Base-by-base conservation (phyloP, 805 yeast species). In the Pichia pseudocactophila region DNA sequence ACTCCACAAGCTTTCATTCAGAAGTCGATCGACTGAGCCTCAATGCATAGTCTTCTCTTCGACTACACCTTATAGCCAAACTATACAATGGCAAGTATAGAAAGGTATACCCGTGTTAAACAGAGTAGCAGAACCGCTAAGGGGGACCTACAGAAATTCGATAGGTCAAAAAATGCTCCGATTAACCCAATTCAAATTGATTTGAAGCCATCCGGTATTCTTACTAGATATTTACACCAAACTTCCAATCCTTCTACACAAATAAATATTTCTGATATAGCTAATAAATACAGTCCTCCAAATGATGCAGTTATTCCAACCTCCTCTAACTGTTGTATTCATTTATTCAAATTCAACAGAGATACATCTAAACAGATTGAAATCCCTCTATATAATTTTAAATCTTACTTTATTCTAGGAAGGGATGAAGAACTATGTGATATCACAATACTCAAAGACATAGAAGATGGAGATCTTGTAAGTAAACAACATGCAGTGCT, bases 401-500 rank as follows among this genome's bases (percentile, higher is more conserved):
- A 54, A 32, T 59, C 64, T 1, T 58, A 41, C 33, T 53, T 53
- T 30, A 37, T 49, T 2, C 32, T 60, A n/a, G 64, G 64, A 1
- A 45, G 58, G 27, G 56, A 52, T 22, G 11, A 37, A 2, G 34
- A 49, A 7, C 10, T 45, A 9, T 30, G 44, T 12, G 62, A 58
- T 40, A 49, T 57, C 7, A 43, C 43, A 1, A 31, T 58, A 7
- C 19, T 30, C 10, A 30, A 30, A 12, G 33, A 43, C 4, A 28
- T 13, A 6, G 58, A 55, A 15, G 49, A 40, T 34, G 53, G 45
- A 16, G 40, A 39, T 12, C 36, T 52, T 2, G 58, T 58, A 1
- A 54, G 60, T 2, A 47, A 49, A 34, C 42, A 45, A n/a, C 64
- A 61, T 39, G 58, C 61, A 3, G 64, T 52, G 3, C 44, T 61